A percentile compares a stretch with the other conserved stretches of the same genome.
phyloP scores from a whole-genome alignment of 495 filamentous ascomycete species.

The Aspergillus panamensis region DNA sequence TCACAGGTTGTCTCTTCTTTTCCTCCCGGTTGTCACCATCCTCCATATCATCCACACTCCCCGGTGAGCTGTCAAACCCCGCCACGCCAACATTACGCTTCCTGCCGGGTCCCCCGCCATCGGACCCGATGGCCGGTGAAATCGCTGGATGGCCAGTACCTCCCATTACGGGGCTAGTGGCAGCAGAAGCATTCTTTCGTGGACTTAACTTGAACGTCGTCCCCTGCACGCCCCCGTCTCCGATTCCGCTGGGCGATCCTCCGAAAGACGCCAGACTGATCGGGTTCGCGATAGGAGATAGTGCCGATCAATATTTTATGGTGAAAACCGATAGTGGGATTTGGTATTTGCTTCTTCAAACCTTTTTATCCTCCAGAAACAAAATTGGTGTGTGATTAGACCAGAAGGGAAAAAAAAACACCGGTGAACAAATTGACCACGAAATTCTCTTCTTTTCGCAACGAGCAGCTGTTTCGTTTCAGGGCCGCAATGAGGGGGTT shows the following conservation, averaged over 20 bases:
- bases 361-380: neutral
- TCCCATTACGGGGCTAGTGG: conserved; percentile 44
- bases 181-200: conserved; percentile 40
- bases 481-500: neutral
- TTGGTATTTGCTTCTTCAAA: neutral
- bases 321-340: neutral
- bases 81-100: conserved; percentile 47
- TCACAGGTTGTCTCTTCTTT: conserved; percentile 68
- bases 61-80: conserved; percentile 63
- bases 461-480: neutral
- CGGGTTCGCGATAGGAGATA: conserved; percentile 8
- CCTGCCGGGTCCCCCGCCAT: conserved; percentile 34
- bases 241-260: conserved; percentile 36
- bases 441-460: neutral
- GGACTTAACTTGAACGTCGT: conserved; percentile 27
- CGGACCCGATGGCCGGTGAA: conserved; percentile 32
- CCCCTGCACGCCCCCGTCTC: conserved; percentile 34
- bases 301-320: neutral
- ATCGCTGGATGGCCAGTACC: conserved; percentile 36
- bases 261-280: conserved; percentile 44
- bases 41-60: conserved; percentile 65
- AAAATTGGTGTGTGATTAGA: neutral
- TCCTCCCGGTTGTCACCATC: conserved; percentile 56
- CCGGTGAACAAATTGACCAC: neutral
- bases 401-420: neutral